Evolutionary conservation across 1,284 basidiomycete species (phyloP).

Genomic region (Coriolopsis trogii): DNA sequence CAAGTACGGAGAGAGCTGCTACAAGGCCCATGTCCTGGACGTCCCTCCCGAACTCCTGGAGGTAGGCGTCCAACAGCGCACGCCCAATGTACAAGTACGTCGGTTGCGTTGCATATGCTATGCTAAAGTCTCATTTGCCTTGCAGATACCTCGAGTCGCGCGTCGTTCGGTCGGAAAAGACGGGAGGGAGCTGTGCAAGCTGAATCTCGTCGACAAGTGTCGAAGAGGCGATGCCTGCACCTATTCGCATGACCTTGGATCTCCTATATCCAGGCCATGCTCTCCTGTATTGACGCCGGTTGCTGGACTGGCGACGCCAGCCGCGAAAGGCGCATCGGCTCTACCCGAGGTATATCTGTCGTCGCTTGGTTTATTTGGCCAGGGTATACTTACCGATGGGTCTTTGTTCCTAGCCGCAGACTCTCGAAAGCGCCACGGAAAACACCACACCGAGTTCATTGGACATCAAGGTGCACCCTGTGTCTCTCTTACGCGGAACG

Average conservation of each 20-base stretch:
- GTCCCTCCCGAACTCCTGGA: neutral
- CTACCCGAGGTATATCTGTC: too few relatives aligned
- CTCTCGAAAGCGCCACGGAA: too few relatives aligned
- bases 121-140: too few relatives aligned
- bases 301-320: too few relatives aligned
- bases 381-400: too few relatives aligned
- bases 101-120: neutral
- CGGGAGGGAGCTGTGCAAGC: constrained; percentile 14
- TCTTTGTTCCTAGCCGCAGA: too few relatives aligned
- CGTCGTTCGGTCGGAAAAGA: neutral
- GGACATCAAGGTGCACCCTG: too few relatives aligned
- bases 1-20: constrained; percentile 1
- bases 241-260: constrained; percentile 7
- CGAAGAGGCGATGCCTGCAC: constrained; percentile 7
- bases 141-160: neutral
- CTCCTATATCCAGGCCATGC: too few relatives aligned
- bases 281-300: neutral
- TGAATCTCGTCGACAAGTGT: constrained; percentile 8
- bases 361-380: too few relatives aligned
- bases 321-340: too few relatives aligned
- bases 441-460: too few relatives aligned
- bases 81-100: neutral
- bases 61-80: neutral
- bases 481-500: neutral
- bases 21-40: constrained; percentile 7